A percentile compares a stretch with the other conserved stretches of the same genome.
Evolutionary conservation across 257 asterid species (phyloP).

Genomic region (Mitragyna speciosa): DNA sequence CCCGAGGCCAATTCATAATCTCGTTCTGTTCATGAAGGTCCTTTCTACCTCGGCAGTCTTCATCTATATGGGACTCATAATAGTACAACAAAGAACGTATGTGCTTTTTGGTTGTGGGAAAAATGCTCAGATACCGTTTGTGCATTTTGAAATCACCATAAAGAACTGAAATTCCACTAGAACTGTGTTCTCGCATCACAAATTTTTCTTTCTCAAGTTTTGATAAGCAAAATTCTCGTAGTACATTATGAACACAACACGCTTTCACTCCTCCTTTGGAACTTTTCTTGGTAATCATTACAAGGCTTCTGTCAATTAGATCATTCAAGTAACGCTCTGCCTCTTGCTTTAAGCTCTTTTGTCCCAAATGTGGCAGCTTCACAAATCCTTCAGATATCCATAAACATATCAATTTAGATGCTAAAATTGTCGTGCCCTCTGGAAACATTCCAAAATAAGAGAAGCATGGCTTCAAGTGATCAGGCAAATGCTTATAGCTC

Average conservation of each 20-base stretch:
- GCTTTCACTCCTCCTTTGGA: constrained; percentile 21
- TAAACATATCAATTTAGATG: constrained; percentile 5
- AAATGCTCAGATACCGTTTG: background rate
- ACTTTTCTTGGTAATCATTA: constrained; percentile 5
- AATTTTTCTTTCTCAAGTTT: constrained; percentile 7
- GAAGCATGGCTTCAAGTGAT: constrained; percentile 24
- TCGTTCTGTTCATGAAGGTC: background rate
- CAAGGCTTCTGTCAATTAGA: constrained; percentile 20
- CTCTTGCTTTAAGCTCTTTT: constrained; percentile 3
- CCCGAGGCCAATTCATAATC: too few species aligned
- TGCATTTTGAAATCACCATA: background rate
- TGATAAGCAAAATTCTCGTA: constrained; percentile 12
- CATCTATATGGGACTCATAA: background rate
- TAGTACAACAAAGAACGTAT: background rate
- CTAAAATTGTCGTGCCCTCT: constrained; percentile 1
- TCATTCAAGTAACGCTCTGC: constrained; percentile 19
- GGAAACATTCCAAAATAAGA: constrained; percentile 26
- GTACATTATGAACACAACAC: constrained; percentile 18
- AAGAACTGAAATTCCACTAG: background rate
- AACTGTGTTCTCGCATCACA: background rate
- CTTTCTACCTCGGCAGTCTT: too few species aligned
- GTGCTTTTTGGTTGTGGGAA: background rate
- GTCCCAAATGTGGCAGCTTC: background rate
- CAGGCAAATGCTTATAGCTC: constrained; percentile 32
- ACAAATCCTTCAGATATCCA: constrained; percentile 24